phyloP scores from a whole-genome alignment of 2,329 filamentous ascomycete genomes.

The Trichoderma lentiforme region DNA sequence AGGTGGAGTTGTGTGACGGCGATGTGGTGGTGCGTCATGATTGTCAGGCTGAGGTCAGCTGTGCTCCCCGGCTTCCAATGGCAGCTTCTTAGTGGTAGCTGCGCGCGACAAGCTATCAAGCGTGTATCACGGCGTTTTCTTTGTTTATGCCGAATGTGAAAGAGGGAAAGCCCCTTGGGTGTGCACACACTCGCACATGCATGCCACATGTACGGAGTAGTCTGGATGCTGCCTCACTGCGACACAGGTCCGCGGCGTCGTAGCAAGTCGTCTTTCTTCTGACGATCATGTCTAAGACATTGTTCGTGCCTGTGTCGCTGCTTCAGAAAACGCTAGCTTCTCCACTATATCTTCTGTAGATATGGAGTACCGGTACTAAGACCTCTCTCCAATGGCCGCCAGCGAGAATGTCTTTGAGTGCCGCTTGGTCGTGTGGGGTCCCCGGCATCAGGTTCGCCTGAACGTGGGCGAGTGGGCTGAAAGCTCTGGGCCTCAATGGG shows the following conservation, averaged over 20 bases:
- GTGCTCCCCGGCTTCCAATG: background rate
- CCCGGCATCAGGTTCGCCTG: conserved; percentile 4
- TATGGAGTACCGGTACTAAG: background rate
- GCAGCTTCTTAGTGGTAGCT: background rate
- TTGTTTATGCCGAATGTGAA: background rate
- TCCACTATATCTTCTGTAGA: background rate
- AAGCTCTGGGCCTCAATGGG: background rate
- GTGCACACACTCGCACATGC: background rate
- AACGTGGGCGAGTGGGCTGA: background rate
- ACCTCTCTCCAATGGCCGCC: conserved; percentile 10
- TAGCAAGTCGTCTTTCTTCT: background rate
- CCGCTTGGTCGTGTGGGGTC: conserved; percentile 12
- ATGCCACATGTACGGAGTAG: background rate
- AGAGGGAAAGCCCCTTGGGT: background rate
- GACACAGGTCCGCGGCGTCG: background rate
- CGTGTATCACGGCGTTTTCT: background rate
- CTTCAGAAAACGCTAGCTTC: background rate
- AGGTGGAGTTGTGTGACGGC: conserved; percentile 9
- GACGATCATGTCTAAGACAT: conserved; percentile 12
- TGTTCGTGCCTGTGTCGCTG: background rate
- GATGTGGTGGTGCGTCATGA: background rate
- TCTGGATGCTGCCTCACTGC: background rate
- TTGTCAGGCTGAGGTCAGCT: conserved; percentile 8
- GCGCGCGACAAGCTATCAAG: background rate
- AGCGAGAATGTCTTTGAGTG: conserved; percentile 8